Conservation (phyloP, 305 asterid species). For the Andrographis paniculata region DNA sequence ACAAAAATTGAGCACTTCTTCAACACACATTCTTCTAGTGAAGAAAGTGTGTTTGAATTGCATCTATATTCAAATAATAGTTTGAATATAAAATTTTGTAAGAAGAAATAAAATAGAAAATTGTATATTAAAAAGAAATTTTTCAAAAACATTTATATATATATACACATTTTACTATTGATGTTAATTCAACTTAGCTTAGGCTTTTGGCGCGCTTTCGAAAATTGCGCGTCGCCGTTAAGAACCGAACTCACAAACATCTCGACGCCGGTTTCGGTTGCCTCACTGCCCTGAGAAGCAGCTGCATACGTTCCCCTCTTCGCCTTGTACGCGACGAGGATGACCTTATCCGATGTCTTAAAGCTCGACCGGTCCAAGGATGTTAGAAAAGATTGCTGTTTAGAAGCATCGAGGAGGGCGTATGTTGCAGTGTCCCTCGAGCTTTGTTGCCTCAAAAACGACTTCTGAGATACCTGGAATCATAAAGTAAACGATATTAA, state of each 20-base stretch:
- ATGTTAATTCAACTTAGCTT: conserved; percentile 29
- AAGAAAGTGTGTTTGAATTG: too few relatives aligned
- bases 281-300: conserved; percentile 31
- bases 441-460: conserved; percentile 47
- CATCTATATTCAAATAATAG: too few relatives aligned
- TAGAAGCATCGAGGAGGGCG: conserved; percentile 64
- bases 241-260: conserved; percentile 55
- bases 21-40: too few relatives aligned
- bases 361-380: conserved; percentile 59
- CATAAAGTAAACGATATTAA: conserved; percentile 1
- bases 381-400: conserved; percentile 56
- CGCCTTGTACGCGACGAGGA: conserved; percentile 79
- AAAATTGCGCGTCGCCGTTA: conserved; percentile 71
- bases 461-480: conserved; percentile 69
- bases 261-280: conserved; percentile 56
- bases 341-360: conserved; percentile 46
- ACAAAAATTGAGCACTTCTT: too few relatives aligned
- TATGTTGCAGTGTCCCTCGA: conserved; percentile 53
- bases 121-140: too few relatives aligned
- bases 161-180: too few relatives aligned
- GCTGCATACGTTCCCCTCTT: conserved; percentile 63
- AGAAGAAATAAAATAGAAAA: too few relatives aligned
- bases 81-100: too few relatives aligned
- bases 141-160: too few relatives aligned
- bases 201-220: conserved; percentile 58